These are phyloP conservation scores for Raddia guianensis DNA, from an alignment of 176 grass and related monocot genomes.

Conservation along the genomic window DNA sequence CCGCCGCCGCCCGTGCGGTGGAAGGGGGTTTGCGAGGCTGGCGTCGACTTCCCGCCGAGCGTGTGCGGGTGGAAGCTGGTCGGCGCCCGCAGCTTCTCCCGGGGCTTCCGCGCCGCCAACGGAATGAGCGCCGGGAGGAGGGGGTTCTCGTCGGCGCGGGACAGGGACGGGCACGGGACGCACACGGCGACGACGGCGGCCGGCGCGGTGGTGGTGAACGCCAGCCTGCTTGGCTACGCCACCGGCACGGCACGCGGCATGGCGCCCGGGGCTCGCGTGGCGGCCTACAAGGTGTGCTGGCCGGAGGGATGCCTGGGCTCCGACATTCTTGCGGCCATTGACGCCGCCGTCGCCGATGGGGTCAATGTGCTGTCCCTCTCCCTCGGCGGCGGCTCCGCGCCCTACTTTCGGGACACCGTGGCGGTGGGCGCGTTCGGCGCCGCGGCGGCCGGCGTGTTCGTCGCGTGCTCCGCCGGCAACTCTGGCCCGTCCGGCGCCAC, in stretches of 20 bases:
- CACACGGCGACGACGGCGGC: conserved; percentile 88
- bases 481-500: conserved; percentile 65
- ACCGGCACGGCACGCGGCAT: conserved; percentile 87
- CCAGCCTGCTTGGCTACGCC: conserved; percentile 90
- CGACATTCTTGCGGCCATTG: conserved; percentile 90
- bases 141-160: conserved; percentile 65
- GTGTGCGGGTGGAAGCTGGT: conserved; percentile 79
- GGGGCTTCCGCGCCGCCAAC: conserved; percentile 63
- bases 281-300: conserved; percentile 97
- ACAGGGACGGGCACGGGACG: conserved; percentile 90
- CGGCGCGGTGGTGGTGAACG: conserved; percentile 67
- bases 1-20: conserved; percentile 65
- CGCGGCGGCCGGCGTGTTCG: conserved; percentile 75
- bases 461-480: conserved; percentile 94
- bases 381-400: conserved; percentile 78
- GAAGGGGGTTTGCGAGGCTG: conserved; percentile 82
- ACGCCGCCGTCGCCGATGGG: conserved; percentile 71
- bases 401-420: conserved; percentile 87
- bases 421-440: conserved; percentile 83
- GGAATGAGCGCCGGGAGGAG: conserved; percentile 21
- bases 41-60: conserved; percentile 76
- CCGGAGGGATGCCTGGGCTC: conserved; percentile 78
- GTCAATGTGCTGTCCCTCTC: conserved; percentile 90
- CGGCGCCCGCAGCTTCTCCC: conserved; percentile 86
- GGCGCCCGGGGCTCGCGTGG: conserved; percentile 76